Evolutionary conservation across 2,329 filamentous ascomycete species (phyloP), one percentile per base, ranked within the genome.

Genomic region (Alternaria dauci): DNA sequence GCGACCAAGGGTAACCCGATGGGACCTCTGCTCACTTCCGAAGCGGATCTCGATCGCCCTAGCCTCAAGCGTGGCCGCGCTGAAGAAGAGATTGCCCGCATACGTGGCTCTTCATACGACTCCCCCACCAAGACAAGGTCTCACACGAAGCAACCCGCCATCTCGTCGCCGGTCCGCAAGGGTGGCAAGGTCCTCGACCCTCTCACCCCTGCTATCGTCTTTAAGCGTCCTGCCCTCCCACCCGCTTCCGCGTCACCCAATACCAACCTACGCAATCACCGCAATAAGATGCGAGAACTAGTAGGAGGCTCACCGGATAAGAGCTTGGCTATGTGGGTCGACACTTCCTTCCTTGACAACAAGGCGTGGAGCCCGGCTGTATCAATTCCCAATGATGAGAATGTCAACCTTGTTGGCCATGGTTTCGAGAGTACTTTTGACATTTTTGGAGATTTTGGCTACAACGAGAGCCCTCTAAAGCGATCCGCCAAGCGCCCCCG

Each of bases 11-110:
- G 91, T 48, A 88, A 89, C 65, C 86, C 87, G 66, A 83, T 87
- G 61, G 82, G 82, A 16, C 84, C 87, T 58, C 83, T 92, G 18
- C 84, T 93, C 43, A 92, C 90, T 4, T 94, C 92, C 0, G 93
- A 96, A 71, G 78, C 85, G 44, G 86, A 88, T 71, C 86, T 89
- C 53, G 91, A 93, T 69, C 89, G 89, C n/a, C 90, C 90, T 51
- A 87, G 88, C 56, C 89, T 93, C 71, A 96, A 94, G 82, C 90
- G 92, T 61, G 94, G 94, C 30, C 91, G 94, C 62, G 95, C 95
- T 16, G 95, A 98, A 78, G 94, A 96, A 71, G 95, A 97, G 79
- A 97, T 99, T 82, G 92, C 91, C 46, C 92, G 94, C 41, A 90
- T 98, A 55, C 91, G 95, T 67, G 92, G 91, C 63, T 97, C 94